Evolutionary conservation across 106 monocot species (phyloP), one percentile per base, ranked within the genome.

Genomic region (Agapanthus africanus): DNA sequence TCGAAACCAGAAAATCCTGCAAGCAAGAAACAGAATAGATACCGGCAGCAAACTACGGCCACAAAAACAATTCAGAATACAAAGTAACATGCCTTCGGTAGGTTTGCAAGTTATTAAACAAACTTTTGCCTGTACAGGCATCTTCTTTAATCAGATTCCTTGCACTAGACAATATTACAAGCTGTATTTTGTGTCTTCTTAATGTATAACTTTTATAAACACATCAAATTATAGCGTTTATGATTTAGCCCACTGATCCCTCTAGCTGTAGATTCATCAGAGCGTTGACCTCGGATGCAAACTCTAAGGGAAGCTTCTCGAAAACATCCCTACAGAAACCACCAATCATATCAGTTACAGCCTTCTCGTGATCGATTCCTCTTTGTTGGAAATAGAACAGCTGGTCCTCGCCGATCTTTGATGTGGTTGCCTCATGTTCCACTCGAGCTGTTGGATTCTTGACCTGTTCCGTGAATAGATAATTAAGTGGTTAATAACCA

Each of bases 321-420:
- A 88, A 88, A 11, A 88, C 83, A 35, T 81, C 87, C 8, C 83
- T 74, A 76, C 87, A 88, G 76, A 88, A 88, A 4, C 83, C 87
- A 18, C 83, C 81, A 47, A 88, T 79, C 87, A 88, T 88, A 19
- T 78, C 87, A 11, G 87, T 83, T 33, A 88, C 81, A 40, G 87
- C 87, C 66, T 81, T 80, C 70, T 88, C 87, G 33, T 88, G 78
- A 51, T 81, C 83, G 19, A 88, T 81, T 37, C 75, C 75, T 21
- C 75, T 59, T 26, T 75, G 75, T 40, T 68, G 75, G 46, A 75
- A 75, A 41, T 75, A 75, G 65, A 75, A 75, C 1, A 75, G 68
- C 46, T 75, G 75, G 25, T 75, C 75, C 47, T 75, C 75, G 0
- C 75, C 75, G 22, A 75, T 68, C 47, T 75, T 75, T 8, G 75